Evolutionary conservation across 148 eudicot genomes (phyloP).

Genomic region (Arctostaphylos glauca): DNA sequence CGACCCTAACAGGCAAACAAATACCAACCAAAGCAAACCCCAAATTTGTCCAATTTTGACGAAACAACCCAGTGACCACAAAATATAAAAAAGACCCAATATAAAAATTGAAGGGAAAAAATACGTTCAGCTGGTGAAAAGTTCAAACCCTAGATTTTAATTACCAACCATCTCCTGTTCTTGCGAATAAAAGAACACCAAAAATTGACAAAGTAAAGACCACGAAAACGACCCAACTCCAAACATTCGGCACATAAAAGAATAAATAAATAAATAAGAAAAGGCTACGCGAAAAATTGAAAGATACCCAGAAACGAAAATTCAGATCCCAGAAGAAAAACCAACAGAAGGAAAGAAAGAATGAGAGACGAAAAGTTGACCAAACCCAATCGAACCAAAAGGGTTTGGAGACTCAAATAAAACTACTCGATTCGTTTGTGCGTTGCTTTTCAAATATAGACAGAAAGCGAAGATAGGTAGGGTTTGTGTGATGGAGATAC

Average conservation of each 20-base stretch:
- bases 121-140: background rate
- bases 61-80: constrained; percentile 8
- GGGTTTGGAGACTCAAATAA: background rate
- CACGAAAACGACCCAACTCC: constrained; percentile 17
- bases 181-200: background rate
- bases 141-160: constrained; percentile 9
- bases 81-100: background rate
- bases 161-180: constrained; percentile 11
- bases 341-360: background rate
- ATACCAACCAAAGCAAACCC: background rate
- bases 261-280: background rate
- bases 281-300: background rate
- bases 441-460: background rate
- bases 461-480: background rate
- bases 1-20: background rate
- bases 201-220: constrained; percentile 18
- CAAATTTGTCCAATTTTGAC: constrained; percentile 6
- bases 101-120: background rate
- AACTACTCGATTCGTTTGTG: background rate
- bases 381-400: constrained; percentile 12
- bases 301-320: constrained; percentile 11
- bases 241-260: constrained; percentile 12
- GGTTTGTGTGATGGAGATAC: background rate
- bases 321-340: constrained; percentile 7
- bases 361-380: background rate